Evolutionary conservation across 495 filamentous ascomycete genomes (phyloP).

Genomic region (Penicillium fimorum): DNA sequence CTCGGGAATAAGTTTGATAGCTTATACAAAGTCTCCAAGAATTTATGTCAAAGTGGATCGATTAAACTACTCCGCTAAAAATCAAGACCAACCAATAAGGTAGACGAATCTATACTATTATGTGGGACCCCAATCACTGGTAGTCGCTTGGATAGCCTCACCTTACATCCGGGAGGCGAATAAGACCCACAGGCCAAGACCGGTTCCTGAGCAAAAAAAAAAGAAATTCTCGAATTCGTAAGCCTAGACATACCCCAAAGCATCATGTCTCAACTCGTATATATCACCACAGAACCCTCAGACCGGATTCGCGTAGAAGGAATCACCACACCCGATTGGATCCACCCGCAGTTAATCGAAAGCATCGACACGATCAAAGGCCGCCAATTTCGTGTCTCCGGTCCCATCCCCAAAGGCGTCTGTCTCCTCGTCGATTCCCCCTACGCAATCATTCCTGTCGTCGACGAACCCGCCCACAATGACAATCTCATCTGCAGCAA

Average conservation of each 20-base stretch:
- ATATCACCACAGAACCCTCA: slow-evolving; percentile 20
- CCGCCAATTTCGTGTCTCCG: slow-evolving; percentile 34
- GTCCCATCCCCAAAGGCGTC: slow-evolving; percentile 28
- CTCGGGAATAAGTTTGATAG: too few species aligned
- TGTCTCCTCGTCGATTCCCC: slow-evolving; percentile 35
- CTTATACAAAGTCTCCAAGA: too few species aligned
- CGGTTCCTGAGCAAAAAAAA: slow-evolving; percentile 4
- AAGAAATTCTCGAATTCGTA: slow-evolving; percentile 10
- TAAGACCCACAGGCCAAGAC: slow-evolving; percentile 17
- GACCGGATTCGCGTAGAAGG: slow-evolving; percentile 12
- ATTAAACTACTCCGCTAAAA: slow-evolving; percentile 4
- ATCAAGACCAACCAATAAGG: slow-evolving; percentile 1
- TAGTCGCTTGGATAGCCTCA: slow-evolving; percentile 29
- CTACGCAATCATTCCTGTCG: slow-evolving; percentile 37
- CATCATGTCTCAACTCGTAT: slow-evolving; percentile 29
- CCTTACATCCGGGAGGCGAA: slow-evolving; percentile 20
- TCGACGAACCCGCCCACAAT: slow-evolving; percentile 26
- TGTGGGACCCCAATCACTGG: slow-evolving; percentile 20
- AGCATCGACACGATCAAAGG: slow-evolving; percentile 35
- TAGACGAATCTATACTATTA: not conserved
- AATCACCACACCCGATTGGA: slow-evolving; percentile 24
- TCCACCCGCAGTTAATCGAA: slow-evolving; percentile 37
- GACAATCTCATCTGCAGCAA: slow-evolving; percentile 37
- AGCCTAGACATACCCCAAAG: slow-evolving; percentile 6
- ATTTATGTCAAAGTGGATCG: not conserved